Percentiles rank a stretch among this genome's conserved stretches.
Conservation (phyloP, 1,284 basidiomycete genomes). For the Vanrija sp. region DNA sequence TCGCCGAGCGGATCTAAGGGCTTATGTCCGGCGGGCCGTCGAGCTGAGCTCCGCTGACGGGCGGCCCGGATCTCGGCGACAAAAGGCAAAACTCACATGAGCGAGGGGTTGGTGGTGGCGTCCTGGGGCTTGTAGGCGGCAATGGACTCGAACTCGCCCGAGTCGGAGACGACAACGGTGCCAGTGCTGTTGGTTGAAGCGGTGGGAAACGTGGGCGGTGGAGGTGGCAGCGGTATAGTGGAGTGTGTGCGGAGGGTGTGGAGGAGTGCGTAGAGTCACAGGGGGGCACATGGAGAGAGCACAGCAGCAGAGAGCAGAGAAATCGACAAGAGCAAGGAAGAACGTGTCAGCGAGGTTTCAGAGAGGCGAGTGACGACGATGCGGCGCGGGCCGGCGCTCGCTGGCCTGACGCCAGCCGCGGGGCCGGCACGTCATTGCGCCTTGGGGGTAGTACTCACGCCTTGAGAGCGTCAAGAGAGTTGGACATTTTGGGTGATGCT, state of each 20-base stretch:
- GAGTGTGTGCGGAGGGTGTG: not conserved
- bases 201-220: conserved; percentile 52
- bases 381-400: not conserved
- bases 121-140: conserved; percentile 89
- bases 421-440: not conserved
- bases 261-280: not conserved
- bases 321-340: not conserved
- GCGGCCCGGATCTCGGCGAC: not conserved
- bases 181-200: conserved; percentile 62
- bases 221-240: not conserved
- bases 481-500: conserved; percentile 10
- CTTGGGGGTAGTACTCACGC: conserved; percentile 10
- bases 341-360: not conserved
- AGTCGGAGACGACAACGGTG: conserved; percentile 92
- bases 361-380: not conserved
- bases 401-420: too few relatives aligned
- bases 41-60: not conserved
- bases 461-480: conserved; percentile 25
- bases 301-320: not conserved
- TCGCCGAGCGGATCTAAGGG: conserved; percentile 3
- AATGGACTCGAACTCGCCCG: conserved; percentile 65
- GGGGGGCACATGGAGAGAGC: not conserved
- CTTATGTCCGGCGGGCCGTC: not conserved
- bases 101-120: conserved; percentile 91
- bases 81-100: conserved; percentile 48